phyloP scores from a whole-genome alignment of 495 filamentous ascomycete genomes.

The Usnea hakonensis region DNA sequence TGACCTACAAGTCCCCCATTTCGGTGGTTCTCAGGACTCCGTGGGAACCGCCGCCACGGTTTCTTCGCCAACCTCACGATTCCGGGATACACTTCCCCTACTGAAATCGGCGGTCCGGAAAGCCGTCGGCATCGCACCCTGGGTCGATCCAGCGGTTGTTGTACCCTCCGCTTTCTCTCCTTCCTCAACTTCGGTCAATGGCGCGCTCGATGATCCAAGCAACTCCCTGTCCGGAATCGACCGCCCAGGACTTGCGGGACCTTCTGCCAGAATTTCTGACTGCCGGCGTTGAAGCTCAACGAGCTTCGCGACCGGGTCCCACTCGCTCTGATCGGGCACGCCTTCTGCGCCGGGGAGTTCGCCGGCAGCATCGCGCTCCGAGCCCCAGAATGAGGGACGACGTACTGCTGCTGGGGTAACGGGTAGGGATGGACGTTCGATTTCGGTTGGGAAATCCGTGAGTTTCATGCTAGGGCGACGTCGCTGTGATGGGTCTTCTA shows the following conservation, averaged over 20 bases:
- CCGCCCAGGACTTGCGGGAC: slow-evolving; percentile 9
- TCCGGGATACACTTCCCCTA: not conserved
- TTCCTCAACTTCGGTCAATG: slow-evolving; percentile 2
- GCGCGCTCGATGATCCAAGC: not conserved
- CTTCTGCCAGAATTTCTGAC: slow-evolving; percentile 42
- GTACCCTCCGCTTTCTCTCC: not conserved
- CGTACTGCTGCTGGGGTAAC: slow-evolving; percentile 78
- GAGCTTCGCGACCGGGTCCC: slow-evolving; percentile 68
- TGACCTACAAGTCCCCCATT: no score
- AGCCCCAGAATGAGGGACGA: slow-evolving; percentile 44
- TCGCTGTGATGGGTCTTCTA: slow-evolving; percentile 20
- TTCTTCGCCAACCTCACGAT: not conserved
- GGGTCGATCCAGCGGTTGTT: not conserved
- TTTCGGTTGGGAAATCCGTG: slow-evolving; percentile 79
- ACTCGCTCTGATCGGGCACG: slow-evolving; percentile 75
- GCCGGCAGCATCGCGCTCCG: slow-evolving; percentile 43
- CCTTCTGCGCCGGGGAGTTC: slow-evolving; percentile 66
- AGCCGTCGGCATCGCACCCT: slow-evolving; percentile 5
- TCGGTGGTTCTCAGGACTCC: not conserved
- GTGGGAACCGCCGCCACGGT: not conserved
- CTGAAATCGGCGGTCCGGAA: slow-evolving; percentile 4
- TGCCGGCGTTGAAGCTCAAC: slow-evolving; percentile 60
- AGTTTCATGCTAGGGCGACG: slow-evolving; percentile 52
- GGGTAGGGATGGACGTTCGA: slow-evolving; percentile 80
- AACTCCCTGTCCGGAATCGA: slow-evolving; percentile 13